Evolutionary conservation across 177 flowering plant genomes (phyloP).

Genomic region (Vitis hybrid): DNA sequence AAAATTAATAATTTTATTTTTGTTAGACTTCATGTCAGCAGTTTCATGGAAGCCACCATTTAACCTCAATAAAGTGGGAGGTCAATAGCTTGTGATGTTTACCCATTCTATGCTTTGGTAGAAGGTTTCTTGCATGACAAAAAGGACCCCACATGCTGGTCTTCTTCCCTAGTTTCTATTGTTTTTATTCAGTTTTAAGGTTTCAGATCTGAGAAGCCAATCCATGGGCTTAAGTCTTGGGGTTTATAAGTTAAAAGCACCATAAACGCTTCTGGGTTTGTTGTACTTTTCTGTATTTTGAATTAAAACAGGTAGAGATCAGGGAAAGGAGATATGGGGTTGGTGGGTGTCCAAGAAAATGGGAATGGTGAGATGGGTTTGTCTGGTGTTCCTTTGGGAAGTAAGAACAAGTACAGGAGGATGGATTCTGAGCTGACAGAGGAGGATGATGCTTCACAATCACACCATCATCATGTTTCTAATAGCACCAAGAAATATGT

Average conservation of each 20-base stretch:
- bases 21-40: neutral
- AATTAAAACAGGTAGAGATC: neutral
- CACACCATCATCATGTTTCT: constrained; percentile 23
- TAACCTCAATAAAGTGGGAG: constrained; percentile 1
- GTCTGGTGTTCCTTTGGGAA: constrained; percentile 34
- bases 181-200: neutral
- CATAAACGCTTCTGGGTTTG: constrained; percentile 11
- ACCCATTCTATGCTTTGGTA: neutral
- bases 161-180: neutral
- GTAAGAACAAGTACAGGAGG: constrained; percentile 67
- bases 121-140: constrained; percentile 2
- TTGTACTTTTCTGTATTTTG: constrained; percentile 2
- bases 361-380: constrained; percentile 45
- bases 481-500: constrained; percentile 60
- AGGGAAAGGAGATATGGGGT: constrained; percentile 23
- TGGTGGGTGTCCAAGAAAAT: constrained; percentile 53
- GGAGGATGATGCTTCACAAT: constrained; percentile 37
- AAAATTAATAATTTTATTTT: neutral
- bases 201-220: constrained; percentile 7
- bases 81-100: neutral
- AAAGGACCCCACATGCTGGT: constrained; percentile 9
- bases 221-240: constrained; percentile 6
- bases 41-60: constrained; percentile 13
- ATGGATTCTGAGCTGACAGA: constrained; percentile 58
- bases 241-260: constrained; percentile 9